These are phyloP conservation scores for Saprolegnia diclina DNA, from an alignment of 352 stramenopile species.

Conservation along the genomic window DNA sequence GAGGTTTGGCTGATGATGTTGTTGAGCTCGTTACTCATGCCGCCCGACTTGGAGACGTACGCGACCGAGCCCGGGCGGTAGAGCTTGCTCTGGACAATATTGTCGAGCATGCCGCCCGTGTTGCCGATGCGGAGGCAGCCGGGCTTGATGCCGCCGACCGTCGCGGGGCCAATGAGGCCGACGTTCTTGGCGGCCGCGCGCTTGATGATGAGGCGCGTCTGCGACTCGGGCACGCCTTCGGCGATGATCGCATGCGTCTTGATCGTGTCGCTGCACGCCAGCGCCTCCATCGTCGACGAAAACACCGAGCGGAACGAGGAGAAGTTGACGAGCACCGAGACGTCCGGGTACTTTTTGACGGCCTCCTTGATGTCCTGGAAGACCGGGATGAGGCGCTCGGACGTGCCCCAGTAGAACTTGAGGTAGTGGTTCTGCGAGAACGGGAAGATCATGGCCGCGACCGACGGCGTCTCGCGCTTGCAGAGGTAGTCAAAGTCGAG, in stretches of 20 bases:
- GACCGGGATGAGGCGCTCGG: constrained; percentile 91
- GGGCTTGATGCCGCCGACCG: constrained; percentile 95
- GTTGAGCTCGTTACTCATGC: constrained; percentile 98
- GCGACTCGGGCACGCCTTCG: constrained; percentile 93
- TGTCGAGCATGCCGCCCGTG: constrained; percentile 97
- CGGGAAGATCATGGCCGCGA: constrained; percentile 93
- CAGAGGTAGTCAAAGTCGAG: constrained; percentile 98
- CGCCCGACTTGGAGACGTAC: constrained; percentile 96
- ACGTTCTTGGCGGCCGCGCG: constrained; percentile 87
- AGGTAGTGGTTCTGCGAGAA: constrained; percentile 95
- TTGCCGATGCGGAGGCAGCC: constrained; percentile 97
- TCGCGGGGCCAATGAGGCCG: constrained; percentile 93
- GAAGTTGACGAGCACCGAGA: constrained; percentile 95
- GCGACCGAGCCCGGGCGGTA: constrained; percentile 93
- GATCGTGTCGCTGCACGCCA: constrained; percentile 90
- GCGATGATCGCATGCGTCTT: constrained; percentile 97
- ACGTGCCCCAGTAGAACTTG: constrained; percentile 96
- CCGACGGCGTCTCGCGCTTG: constrained; percentile 91
- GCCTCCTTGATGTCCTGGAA: constrained; percentile 89
- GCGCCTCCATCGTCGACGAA: constrained; percentile 91
- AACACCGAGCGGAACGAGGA: constrained; percentile 96
- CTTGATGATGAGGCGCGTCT: constrained; percentile 94
- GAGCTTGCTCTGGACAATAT: constrained; percentile 97
- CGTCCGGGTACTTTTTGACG: constrained; percentile 89
- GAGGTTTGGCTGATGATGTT: constrained; percentile 96